Percentiles rank a stretch among this genome's conserved stretches.
phyloP scores from a whole-genome alignment of 1,284 basidiomycete species.

The Pseudomicrostroma phylloplanum region DNA sequence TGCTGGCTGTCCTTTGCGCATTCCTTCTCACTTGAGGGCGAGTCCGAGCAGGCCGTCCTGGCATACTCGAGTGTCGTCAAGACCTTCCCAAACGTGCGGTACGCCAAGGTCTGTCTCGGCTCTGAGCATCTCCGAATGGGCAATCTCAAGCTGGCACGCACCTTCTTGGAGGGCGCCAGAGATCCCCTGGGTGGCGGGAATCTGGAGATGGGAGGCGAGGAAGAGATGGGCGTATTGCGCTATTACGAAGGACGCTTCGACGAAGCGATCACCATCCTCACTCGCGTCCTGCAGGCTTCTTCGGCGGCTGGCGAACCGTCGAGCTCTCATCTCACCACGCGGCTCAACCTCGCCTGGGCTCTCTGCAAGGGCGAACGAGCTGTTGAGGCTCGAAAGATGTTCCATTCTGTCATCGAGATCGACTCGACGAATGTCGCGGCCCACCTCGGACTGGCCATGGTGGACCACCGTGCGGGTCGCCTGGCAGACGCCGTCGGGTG shows the following conservation, averaged over 20 bases:
- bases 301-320: slow-evolving; percentile 72
- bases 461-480: slow-evolving; percentile 30
- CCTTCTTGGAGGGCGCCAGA: slow-evolving; percentile 73
- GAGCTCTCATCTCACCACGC: slow-evolving; percentile 75
- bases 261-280: slow-evolving; percentile 57
- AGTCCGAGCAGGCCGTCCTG: slow-evolving; percentile 91
- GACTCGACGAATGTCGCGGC: slow-evolving; percentile 38
- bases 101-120: slow-evolving; percentile 89
- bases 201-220: slow-evolving; percentile 8
- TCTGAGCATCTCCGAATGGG: slow-evolving; percentile 94
- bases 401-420: slow-evolving; percentile 32
- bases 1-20: slow-evolving; percentile 98
- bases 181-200: slow-evolving; percentile 77
- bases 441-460: slow-evolving; percentile 37
- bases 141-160: slow-evolving; percentile 73
- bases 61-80: slow-evolving; percentile 93
- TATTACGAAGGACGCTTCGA: slow-evolving; percentile 77
- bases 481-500: slow-evolving; percentile 36
- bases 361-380: slow-evolving; percentile 16
- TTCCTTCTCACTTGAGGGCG: slow-evolving; percentile 91
- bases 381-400: slow-evolving; percentile 22
- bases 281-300: slow-evolving; percentile 56
- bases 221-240: slow-evolving; percentile 81
- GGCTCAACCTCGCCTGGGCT: slow-evolving; percentile 55
- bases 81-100: slow-evolving; percentile 86